Conservation (phyloP, 805 yeast species). For the Komagataella kurtzmanii region DNA sequence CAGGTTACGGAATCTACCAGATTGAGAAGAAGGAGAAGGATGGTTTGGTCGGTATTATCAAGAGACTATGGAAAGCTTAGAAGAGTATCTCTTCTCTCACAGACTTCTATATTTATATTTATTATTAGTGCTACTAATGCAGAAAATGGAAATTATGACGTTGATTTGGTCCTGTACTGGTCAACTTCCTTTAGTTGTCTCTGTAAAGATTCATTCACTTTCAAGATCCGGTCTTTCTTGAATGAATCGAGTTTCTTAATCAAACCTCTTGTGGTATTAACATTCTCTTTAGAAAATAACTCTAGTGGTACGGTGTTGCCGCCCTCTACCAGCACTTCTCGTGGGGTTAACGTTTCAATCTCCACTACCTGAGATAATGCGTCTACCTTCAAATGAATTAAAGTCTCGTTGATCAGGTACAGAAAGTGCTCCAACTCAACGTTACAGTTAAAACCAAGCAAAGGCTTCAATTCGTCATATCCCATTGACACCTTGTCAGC, state of each 20-base stretch:
- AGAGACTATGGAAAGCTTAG: slow-evolving; percentile 20
- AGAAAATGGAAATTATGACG: neutral
- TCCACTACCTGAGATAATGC: neutral
- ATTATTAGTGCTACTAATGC: neutral
- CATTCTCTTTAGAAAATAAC: neutral
- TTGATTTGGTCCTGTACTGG: neutral
- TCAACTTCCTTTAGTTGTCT: neutral
- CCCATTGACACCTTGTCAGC: neutral
- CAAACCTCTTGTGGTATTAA: neutral
- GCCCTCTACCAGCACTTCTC: neutral
- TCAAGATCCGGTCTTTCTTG: neutral
- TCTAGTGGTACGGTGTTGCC: neutral
- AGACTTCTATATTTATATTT: too few species aligned
- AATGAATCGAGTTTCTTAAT: neutral
- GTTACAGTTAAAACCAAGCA: neutral
- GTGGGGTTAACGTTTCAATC: neutral
- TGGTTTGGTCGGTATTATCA: slow-evolving; percentile 37
- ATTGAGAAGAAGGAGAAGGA: slow-evolving; percentile 50
- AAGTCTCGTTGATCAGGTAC: neutral
- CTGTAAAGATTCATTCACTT: neutral
- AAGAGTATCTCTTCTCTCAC: neutral
- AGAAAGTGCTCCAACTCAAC: neutral
- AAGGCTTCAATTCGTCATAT: neutral
- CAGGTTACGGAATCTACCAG: slow-evolving; percentile 58
- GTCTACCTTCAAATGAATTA: neutral